Percentiles rank a stretch among this genome's conserved stretches.
phyloP scores from a whole-genome alignment of 2,329 filamentous ascomycete species.

The Phoma sp. region DNA sequence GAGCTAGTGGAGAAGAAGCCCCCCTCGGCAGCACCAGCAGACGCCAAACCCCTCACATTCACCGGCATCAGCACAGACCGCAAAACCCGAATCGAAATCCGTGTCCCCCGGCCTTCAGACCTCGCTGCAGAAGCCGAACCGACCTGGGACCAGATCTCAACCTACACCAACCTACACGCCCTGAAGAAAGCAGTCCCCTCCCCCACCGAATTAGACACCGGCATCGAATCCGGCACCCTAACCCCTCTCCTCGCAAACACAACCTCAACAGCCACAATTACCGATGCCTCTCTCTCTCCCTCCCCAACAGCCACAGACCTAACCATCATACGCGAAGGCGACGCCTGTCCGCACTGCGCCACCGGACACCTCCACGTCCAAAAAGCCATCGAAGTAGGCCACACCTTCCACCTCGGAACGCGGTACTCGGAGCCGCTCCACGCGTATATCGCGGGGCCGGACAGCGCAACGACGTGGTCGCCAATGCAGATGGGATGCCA shows the following conservation, averaged over 20 bases:
- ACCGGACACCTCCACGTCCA: constrained; percentile 68
- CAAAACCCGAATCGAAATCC: constrained; percentile 69
- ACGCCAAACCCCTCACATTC: constrained; percentile 55
- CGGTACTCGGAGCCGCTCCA: constrained; percentile 80
- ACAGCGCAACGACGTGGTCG: constrained; percentile 46
- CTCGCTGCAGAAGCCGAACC: background rate
- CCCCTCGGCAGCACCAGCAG: constrained; percentile 19
- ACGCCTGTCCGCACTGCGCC: constrained; percentile 74
- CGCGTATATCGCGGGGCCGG: constrained; percentile 63
- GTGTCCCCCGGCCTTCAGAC: constrained; percentile 23
- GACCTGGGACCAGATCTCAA: constrained; percentile 30
- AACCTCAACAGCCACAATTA: constrained; percentile 21
- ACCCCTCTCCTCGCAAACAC: constrained; percentile 27
- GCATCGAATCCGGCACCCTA: constrained; percentile 59
- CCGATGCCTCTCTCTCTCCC: constrained; percentile 27
- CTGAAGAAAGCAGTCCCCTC: constrained; percentile 63
- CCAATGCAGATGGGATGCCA: constrained; percentile 94
- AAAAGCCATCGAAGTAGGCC: constrained; percentile 85
- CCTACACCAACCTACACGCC: constrained; percentile 64
- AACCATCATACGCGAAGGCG: constrained; percentile 69
- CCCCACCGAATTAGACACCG: constrained; percentile 72
- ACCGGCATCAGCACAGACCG: constrained; percentile 72
- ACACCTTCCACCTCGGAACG: constrained; percentile 93
- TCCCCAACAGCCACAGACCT: constrained; percentile 57
- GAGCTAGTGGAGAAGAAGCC: constrained; percentile 69